These are phyloP conservation scores for Lasiodiplodia citricola DNA, from an alignment of 2,329 filamentous ascomycete species.

Conservation along the genomic window DNA sequence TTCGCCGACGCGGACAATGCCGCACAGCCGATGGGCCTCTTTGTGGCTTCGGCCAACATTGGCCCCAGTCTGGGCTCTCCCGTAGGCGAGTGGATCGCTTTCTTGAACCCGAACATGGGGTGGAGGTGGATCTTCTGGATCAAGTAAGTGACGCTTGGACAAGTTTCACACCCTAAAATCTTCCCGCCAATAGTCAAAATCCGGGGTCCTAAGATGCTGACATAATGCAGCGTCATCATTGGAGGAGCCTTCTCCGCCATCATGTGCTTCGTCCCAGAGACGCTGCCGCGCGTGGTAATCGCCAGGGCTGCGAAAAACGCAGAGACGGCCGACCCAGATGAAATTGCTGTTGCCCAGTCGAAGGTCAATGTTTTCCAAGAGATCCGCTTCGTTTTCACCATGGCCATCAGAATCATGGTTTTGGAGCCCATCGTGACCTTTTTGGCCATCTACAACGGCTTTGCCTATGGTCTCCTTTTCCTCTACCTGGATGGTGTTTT, in stretches of 20 bases:
- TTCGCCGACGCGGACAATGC: slow-evolving; percentile 27
- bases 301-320: slow-evolving; percentile 14
- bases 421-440: slow-evolving; percentile 56
- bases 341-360: slow-evolving; percentile 17
- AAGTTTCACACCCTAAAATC: too few species aligned
- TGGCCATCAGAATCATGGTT: slow-evolving; percentile 46
- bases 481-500: slow-evolving; percentile 84
- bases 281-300: slow-evolving; percentile 25
- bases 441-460: slow-evolving; percentile 52
- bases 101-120: slow-evolving; percentile 21
- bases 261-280: slow-evolving; percentile 24
- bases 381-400: slow-evolving; percentile 25
- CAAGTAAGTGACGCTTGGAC: slow-evolving; percentile 9
- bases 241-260: slow-evolving; percentile 20
- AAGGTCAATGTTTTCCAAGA: slow-evolving; percentile 26
- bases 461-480: slow-evolving; percentile 75
- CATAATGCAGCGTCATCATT: slow-evolving; percentile 21
- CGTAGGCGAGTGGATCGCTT: slow-evolving; percentile 26
- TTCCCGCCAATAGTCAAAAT: too few species aligned
- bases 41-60: slow-evolving; percentile 26
- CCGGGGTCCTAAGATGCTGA: neutral
- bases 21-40: slow-evolving; percentile 27
- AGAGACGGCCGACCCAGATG: slow-evolving; percentile 19
- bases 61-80: slow-evolving; percentile 25
- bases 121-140: slow-evolving; percentile 28